phyloP scores from a whole-genome alignment of 2,329 filamentous ascomycete genomes.

The Dactylellina parvicollis region DNA sequence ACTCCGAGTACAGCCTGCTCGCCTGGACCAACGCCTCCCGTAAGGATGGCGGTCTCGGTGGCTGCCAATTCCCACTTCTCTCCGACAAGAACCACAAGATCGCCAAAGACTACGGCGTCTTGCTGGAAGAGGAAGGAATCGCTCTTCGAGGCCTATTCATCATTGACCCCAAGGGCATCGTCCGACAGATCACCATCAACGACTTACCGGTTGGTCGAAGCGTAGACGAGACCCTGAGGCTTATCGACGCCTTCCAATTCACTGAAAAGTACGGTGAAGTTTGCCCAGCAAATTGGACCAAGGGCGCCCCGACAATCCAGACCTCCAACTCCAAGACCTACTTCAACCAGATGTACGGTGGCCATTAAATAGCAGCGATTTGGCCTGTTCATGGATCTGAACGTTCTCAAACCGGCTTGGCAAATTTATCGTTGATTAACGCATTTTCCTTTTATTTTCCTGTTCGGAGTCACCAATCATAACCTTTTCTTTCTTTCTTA shows the following conservation, averaged over 20 bases:
- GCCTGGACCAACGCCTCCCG: slow-evolving; percentile 70
- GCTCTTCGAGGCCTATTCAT: slow-evolving; percentile 73
- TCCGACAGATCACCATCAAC: slow-evolving; percentile 73
- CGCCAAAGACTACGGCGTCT: slow-evolving; percentile 71
- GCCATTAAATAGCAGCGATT: slow-evolving; percentile 15
- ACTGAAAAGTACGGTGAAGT: slow-evolving; percentile 63
- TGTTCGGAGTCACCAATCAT: slow-evolving; percentile 8
- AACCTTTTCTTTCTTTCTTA: slow-evolving; percentile 8
- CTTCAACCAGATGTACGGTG: slow-evolving; percentile 60
- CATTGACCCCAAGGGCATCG: slow-evolving; percentile 71
- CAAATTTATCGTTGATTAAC: neutral
- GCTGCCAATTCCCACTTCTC: slow-evolving; percentile 70
- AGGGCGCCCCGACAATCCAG: slow-evolving; percentile 66
- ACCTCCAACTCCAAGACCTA: slow-evolving; percentile 66
- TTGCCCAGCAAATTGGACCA: slow-evolving; percentile 66
- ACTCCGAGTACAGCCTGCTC: slow-evolving; percentile 69
- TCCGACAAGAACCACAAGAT: slow-evolving; percentile 72
- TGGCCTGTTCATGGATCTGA: neutral
- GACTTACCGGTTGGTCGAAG: slow-evolving; percentile 72
- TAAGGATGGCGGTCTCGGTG: slow-evolving; percentile 71
- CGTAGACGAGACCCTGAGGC: slow-evolving; percentile 72
- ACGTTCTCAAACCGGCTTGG: neutral
- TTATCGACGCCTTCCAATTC: slow-evolving; percentile 66
- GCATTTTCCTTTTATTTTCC: slow-evolving; percentile 9
- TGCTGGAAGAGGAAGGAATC: slow-evolving; percentile 72